These are phyloP conservation scores for Neonothopanus nambi DNA, from an alignment of 1,284 basidiomycete genomes.

Conservation along the genomic window DNA sequence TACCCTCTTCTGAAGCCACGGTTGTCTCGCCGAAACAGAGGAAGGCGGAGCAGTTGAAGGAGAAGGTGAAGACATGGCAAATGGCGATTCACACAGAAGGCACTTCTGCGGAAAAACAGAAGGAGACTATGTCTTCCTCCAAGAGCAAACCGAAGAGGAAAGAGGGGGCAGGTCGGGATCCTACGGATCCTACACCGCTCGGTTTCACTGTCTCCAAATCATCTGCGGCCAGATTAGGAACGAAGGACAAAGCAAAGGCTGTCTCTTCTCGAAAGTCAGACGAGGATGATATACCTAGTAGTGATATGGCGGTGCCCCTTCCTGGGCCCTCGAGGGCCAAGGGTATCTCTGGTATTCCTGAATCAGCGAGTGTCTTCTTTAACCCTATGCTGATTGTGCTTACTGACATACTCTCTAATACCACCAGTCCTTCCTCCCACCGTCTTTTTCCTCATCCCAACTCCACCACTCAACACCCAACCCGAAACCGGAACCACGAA, in stretches of 20 bases:
- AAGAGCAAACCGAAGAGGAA: not conserved
- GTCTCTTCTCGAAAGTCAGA: not conserved
- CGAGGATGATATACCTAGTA: too few relatives aligned
- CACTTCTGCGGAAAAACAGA: not conserved
- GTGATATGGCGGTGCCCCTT: too few relatives aligned
- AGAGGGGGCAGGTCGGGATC: not conserved
- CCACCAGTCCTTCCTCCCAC: not conserved
- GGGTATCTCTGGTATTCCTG: too few relatives aligned
- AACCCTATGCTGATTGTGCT: too few relatives aligned
- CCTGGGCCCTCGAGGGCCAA: too few relatives aligned
- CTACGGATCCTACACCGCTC: not conserved
- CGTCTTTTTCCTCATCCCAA: constrained; percentile 7
- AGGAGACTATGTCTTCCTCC: not conserved
- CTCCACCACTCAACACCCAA: constrained; percentile 9
- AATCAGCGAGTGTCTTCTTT: too few relatives aligned
- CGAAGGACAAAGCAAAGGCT: not conserved
- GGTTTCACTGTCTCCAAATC: constrained; percentile 4
- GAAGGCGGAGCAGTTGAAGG: not conserved
- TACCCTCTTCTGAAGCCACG: not conserved
- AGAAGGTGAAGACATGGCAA: constrained; percentile 10
- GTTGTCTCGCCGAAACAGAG: not conserved
- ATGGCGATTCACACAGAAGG: not conserved
- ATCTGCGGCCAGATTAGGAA: constrained; percentile 1
- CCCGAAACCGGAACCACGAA: not conserved
- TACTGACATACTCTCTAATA: too few relatives aligned